Conservation (phyloP, 2,329 filamentous ascomycete genomes). For the Phyllosticta citribraziliensis region DNA sequence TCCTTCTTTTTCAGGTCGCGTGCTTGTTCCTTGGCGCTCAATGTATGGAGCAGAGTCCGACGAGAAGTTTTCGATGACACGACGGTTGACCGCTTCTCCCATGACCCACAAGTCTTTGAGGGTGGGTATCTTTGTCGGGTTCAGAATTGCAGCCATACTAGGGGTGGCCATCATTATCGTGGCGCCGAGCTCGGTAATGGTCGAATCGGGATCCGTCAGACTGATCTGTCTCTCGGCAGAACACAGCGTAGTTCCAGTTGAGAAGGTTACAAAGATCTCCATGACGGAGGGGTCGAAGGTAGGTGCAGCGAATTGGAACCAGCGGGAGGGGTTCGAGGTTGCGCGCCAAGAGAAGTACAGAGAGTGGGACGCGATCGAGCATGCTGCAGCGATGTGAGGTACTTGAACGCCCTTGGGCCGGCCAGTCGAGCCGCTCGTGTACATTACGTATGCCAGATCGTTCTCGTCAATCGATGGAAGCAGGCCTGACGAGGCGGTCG, state of each 20-base stretch:
- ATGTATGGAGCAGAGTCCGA: slow-evolving; percentile 30
- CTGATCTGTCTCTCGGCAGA: slow-evolving; percentile 63
- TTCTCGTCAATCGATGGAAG: slow-evolving; percentile 5
- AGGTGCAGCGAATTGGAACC: slow-evolving; percentile 75
- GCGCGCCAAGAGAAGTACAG: slow-evolving; percentile 48
- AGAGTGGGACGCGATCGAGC: slow-evolving; percentile 36
- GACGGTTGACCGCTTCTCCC: slow-evolving; percentile 66
- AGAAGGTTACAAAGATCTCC: slow-evolving; percentile 82
- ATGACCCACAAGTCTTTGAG: slow-evolving; percentile 72
- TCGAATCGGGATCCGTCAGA: slow-evolving; percentile 59
- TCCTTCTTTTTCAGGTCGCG: slow-evolving; percentile 35
- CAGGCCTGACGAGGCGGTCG: slow-evolving; percentile 15
- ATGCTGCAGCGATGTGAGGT: slow-evolving; percentile 15
- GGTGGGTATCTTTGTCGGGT: slow-evolving; percentile 55
- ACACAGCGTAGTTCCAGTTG: slow-evolving; percentile 67
- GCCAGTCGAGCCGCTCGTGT: slow-evolving; percentile 10
- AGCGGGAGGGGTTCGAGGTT: slow-evolving; percentile 39
- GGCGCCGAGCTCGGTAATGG: slow-evolving; percentile 53
- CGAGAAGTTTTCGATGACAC: slow-evolving; percentile 9
- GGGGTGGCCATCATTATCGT: slow-evolving; percentile 82
- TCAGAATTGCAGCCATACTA: slow-evolving; percentile 66
- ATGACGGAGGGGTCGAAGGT: slow-evolving; percentile 83
- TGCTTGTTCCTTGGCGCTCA: slow-evolving; percentile 52
- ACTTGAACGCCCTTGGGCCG: slow-evolving; percentile 9
- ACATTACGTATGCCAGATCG: slow-evolving; percentile 10